phyloP scores from a whole-genome alignment of 805 yeast genomes.

The Sugiyamaella marilandica region DNA sequence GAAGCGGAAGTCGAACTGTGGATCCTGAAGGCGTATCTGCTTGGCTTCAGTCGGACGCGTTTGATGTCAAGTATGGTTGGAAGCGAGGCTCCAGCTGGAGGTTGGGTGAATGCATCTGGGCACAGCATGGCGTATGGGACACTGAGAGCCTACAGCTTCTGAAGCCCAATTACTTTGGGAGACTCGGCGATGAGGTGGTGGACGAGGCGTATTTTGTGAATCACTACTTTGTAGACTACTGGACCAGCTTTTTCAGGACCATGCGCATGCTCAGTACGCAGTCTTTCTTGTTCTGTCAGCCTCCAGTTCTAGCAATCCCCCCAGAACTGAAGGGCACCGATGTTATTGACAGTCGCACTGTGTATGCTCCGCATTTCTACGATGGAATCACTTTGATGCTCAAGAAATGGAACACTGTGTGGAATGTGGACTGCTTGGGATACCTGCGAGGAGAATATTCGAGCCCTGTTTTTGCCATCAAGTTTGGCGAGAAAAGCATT shows the following conservation, averaged over 20 bases:
- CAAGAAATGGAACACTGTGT: conserved; percentile 77
- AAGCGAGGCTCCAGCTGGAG: conserved; percentile 58
- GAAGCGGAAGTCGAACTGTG: conserved; percentile 49
- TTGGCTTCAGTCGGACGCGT: conserved; percentile 55
- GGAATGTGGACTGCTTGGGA: conserved; percentile 87
- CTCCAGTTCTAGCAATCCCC: conserved; percentile 76
- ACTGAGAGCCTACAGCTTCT: conserved; percentile 33
- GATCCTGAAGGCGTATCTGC: conserved; percentile 57
- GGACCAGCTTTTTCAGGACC: conserved; percentile 44
- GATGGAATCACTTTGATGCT: conserved; percentile 93
- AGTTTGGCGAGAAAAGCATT: conserved; percentile 70
- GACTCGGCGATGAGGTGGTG: conserved; percentile 21
- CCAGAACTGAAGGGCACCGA: conserved; percentile 50
- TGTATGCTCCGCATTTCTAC: conserved; percentile 85
- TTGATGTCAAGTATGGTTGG: conserved; percentile 70
- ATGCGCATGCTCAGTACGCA: conserved; percentile 39
- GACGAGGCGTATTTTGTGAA: conserved; percentile 41
- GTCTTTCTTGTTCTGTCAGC: conserved; percentile 62
- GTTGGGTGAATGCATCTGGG: conserved; percentile 75
- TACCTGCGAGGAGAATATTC: conserved; percentile 72
- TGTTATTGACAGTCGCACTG: conserved; percentile 53
- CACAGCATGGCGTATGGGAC: conserved; percentile 75
- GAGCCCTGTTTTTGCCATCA: conserved; percentile 67
- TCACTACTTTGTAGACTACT: conserved; percentile 59
- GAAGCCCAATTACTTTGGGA: conserved; percentile 47